Evolutionary conservation across 2,329 filamentous ascomycete genomes (phyloP), one percentile per base, ranked within the genome.

Genomic region (Metarhizium sp.): DNA sequence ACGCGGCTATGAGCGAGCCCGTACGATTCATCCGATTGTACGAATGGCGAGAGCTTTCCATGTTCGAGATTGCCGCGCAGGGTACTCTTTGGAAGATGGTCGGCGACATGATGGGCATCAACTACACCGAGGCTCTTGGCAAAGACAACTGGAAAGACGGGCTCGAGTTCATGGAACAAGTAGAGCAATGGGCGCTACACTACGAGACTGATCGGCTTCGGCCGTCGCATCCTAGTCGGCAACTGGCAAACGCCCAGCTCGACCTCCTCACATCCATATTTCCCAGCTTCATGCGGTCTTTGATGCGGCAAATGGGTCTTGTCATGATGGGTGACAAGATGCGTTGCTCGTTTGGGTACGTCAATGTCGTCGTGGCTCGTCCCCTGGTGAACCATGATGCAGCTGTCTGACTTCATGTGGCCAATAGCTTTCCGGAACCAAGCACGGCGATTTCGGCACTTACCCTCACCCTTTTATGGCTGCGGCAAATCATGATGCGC

Each of bases 51-150:
- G 43, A 71, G 4, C 67, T 89, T 25, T 85, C 78, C 14, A 79
- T 84, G 0, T 75, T 91, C 68, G 88, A 92, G 67, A 67, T 74
- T 11, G 87, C 84, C 57, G 87, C 86, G 0, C 69, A 86, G 36
- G 84, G 80, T 16, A 84, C 81, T 0, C 82, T 87, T 63, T 90
- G 86, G 88, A 87, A 67, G 76, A 76, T 8, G 53, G 70, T 89
- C n/a, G 87, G 86, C 13, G 84, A 90, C 61, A 80, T 81, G 53
- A 86, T 91, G 81, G 78, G 75, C 0, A 87, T 91, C 58, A 66
- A 74, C 50, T 81, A 80, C 60, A 65, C 66, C 29, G 68, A 69
- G 1, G 63, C 68, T 14, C 69, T 78, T 2, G 58, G 60, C 6
- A 67, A 64, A 36, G 60, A 68, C 10, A 51, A 63, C 14, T 82